Evolutionary conservation across 768 basidiomycete genomes (phyloP), one percentile per base, ranked within the genome.

Genomic region (Kwoniella bestiolae): DNA sequence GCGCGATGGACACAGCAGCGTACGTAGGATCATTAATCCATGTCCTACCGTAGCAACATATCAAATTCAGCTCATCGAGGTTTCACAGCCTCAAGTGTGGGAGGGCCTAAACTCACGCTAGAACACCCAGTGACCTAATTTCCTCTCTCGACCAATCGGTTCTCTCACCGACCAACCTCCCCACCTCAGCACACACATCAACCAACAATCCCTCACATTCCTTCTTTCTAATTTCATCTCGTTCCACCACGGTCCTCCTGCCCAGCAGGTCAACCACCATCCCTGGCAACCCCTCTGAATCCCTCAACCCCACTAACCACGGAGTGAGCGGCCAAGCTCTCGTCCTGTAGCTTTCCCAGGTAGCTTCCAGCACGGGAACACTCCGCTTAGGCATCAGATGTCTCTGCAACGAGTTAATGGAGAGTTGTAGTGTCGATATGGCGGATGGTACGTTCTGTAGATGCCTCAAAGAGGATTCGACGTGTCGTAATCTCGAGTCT

Each of bases 321-420:
- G 77, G 77, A 23, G 77, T 75, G 18, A 78, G 46, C 5, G 77
- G 77, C 77, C 77, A 78, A 5, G 74, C 77, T 41, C 72, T 55
- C 14, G 68, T 66, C 2, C 77, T 53, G 55, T 76, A 78, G 44
- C 55, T 67, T 6, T 76, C 73, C 74, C 72, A 74, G 2, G 68
- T 53, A 14, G 14, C 7, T 8, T 75, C 74, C 8, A 67, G 32
- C 7, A 77, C 56, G 1, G 69, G 71, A 38, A 60, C 34, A 56
- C 28, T 23, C 25, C 68, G 34, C 25, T 35, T 53, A 16, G 59
- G 56, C 11, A 52, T 31, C 5, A 60, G 21, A 21, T 58, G 34
- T 18, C 68, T 53, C 18, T 71, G 69, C 1, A 76, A 52, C 3
- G 65, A 38, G 28, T 35, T 35, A 2, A 76, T 53, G 0, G 65